Evolutionary conservation across 305 asterid species (phyloP).

Genomic region (Fraxinus velutina): DNA sequence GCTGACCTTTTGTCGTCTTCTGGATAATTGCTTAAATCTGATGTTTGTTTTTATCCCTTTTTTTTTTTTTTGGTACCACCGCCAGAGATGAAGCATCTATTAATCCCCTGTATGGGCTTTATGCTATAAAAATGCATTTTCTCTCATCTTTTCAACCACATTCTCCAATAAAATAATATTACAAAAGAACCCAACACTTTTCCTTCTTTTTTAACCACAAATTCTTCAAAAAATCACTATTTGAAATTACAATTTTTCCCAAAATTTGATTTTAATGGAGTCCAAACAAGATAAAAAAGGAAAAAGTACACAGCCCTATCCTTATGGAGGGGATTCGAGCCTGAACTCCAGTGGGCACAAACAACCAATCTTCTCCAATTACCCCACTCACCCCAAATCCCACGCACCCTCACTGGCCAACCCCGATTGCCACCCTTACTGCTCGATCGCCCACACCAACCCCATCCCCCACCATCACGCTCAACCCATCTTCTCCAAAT

Average conservation of each 20-base stretch:
- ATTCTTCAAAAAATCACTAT: no score
- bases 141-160: no score
- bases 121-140: no score
- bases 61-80: not conserved
- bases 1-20: not conserved
- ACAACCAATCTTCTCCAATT: not conserved
- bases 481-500: not conserved
- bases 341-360: not conserved
- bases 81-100: not conserved
- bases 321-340: not conserved
- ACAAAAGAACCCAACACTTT: no score
- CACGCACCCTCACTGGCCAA: not conserved
- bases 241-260: no score
- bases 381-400: not conserved
- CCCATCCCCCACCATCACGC: not conserved
- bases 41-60: not conserved
- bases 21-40: conserved; percentile 15
- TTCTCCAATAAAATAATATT: no score
- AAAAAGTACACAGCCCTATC: not conserved
- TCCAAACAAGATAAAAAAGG: not conserved
- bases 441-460: not conserved
- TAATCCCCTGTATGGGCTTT: not conserved
- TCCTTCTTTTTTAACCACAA: no score
- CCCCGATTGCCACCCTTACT: not conserved
- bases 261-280: no score